Conservation (phyloP, 805 yeast genomes). For the Metschnikowia kofuensis region DNA sequence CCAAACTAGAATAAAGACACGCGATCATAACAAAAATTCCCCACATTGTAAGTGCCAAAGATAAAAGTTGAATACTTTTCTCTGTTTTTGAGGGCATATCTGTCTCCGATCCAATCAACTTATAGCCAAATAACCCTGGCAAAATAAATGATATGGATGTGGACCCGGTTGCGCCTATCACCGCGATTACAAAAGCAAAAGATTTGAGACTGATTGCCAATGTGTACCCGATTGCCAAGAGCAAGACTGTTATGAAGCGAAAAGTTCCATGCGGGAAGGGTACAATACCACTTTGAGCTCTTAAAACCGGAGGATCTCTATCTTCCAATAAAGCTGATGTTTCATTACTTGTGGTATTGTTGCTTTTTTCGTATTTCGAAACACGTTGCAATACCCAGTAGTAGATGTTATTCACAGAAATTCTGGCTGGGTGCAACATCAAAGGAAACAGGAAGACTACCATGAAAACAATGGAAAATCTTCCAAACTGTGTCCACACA, state of each 20-base stretch:
- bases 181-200: constrained; percentile 64
- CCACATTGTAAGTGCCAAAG: constrained; percentile 50
- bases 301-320: background rate
- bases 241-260: constrained; percentile 44
- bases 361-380: background rate
- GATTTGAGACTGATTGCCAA: constrained; percentile 62
- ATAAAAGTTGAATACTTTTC: constrained; percentile 33
- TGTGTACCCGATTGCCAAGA: constrained; percentile 49
- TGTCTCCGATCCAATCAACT: constrained; percentile 41
- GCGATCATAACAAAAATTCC: constrained; percentile 52
- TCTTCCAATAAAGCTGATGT: constrained; percentile 5
- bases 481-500: constrained; percentile 69
- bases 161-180: constrained; percentile 83
- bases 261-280: constrained; percentile 50
- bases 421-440: constrained; percentile 88
- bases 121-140: constrained; percentile 75
- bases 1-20: constrained; percentile 30
- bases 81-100: constrained; percentile 28
- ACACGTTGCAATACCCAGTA: constrained; percentile 39
- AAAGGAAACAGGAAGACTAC: constrained; percentile 85
- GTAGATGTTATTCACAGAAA: constrained; percentile 71
- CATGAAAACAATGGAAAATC: constrained; percentile 73
- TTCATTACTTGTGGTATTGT: background rate
- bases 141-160: constrained; percentile 74
- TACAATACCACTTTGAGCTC: constrained; percentile 24